These are phyloP conservation scores for Mycena sanguinolenta DNA, from an alignment of 768 basidiomycete genomes.

Conservation along the genomic window DNA sequence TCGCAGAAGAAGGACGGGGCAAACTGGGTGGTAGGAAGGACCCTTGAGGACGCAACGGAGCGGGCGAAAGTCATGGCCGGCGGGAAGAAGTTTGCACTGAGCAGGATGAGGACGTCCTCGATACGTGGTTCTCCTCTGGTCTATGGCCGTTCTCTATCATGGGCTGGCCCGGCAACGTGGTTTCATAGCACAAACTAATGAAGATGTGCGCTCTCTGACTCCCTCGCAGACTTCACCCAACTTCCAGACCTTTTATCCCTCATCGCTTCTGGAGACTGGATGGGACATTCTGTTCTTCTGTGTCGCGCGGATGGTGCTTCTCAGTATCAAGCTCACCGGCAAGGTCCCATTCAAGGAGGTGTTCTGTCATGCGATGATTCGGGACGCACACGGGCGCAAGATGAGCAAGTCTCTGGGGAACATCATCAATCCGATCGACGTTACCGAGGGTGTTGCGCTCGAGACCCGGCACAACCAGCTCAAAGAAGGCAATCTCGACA, in stretches of 20 bases:
- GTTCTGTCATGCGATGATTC: conserved; percentile 98
- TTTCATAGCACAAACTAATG: not conserved
- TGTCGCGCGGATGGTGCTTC: conserved; percentile 98
- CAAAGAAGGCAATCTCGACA: conserved; percentile 91
- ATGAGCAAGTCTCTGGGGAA: conserved; percentile 99
- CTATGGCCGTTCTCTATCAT: conserved; percentile 98
- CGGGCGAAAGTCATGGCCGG: conserved; percentile 79
- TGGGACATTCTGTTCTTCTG: conserved; percentile 99
- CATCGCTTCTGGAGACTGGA: conserved; percentile 92
- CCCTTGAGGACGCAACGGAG: conserved; percentile 79
- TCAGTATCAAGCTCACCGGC: conserved; percentile 90
- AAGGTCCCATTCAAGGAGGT: conserved; percentile 96
- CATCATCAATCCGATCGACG: conserved; percentile 96
- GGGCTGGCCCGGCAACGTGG: conserved; percentile 95
- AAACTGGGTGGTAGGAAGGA: conserved; percentile 94
- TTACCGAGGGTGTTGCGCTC: conserved; percentile 87
- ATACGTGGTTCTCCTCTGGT: conserved; percentile 99
- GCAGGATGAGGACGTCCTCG: conserved; percentile 97
- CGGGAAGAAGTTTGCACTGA: conserved; percentile 80
- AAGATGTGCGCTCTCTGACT: conserved; percentile 9
- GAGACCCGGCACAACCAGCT: conserved; percentile 89
- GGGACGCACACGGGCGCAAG: conserved; percentile 98
- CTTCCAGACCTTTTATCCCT: conserved; percentile 86
- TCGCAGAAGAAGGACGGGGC: conserved; percentile 67
- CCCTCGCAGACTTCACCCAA: conserved; percentile 69